Evolutionary conservation across 371 early-diverging fungal genomes (phyloP), one percentile per base, ranked within the genome.

Genomic region (Dichotomocladium elegans): DNA sequence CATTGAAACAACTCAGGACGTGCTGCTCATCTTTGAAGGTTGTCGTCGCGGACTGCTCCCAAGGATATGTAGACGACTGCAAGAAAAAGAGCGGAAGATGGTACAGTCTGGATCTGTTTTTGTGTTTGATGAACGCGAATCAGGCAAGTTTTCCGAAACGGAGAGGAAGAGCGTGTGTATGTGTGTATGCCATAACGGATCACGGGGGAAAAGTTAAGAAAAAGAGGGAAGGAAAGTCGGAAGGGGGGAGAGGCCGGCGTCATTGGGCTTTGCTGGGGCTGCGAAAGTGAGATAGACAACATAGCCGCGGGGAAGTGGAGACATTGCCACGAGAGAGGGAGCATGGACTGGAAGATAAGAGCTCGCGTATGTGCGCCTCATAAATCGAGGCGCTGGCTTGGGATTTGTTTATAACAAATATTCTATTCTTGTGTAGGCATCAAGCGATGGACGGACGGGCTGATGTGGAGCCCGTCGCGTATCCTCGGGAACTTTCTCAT

Each of bases 371-470:
- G n/a, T n/a, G n/a, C n/a, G n/a, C n/a, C n/a, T n/a, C n/a, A n/a
- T n/a, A n/a, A n/a, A n/a, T n/a, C 19, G 44, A 14, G 44, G 40
- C 40, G 40, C 21, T 37, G 40, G n/a, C n/a, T 37, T 21, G 21
- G 40, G 21, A 33, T 9, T 21, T 4, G 5, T 47, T 40, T 22
- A 25, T 28, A 25, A 37, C 11, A 27, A 26, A n/a, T 6, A 15
- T 50, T 33, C 12, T 21, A 8, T 17, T 26, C 8, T 19, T 29
- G 2, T 28, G 42, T 29, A 75, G 76, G 86, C 5, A 88, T 88
- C 63, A 86, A 85, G 52, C 71, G 89, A 2, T 89, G 90, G 90
- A 89, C 90, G 0, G 90, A 89, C 54, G 86, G 87, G 7, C 64
- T 71, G 1, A 66, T 77, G 0, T 87, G 88, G 89, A 80, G 85